Base-by-base conservation (phyloP, 139 green algal genomes). In the Chlamydomonas urium region DNA sequence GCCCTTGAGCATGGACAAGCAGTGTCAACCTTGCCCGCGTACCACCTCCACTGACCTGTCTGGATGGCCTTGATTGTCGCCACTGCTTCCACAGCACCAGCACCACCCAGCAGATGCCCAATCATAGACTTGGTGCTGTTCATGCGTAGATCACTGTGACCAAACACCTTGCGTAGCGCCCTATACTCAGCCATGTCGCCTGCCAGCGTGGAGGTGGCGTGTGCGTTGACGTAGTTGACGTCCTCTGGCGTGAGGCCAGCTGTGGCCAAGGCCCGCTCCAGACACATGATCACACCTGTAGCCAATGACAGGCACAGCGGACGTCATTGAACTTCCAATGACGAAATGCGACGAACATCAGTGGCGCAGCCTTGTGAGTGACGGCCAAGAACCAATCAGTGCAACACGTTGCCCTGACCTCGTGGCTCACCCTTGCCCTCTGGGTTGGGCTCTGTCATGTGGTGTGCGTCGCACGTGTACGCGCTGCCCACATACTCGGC, bases 71-170 rank as follows among this genome's bases (percentile, higher is more conserved):
- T 90, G 75, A 97, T 88, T 35, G 24, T 33, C 21, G 71, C 32
- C 4, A 67, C 34, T 34, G 88, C 93, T 83, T 99, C 95, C 74
- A 99, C 77, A 28, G 94, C 95, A 1, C 87, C 96, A 4, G 95
- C 95, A 19, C 94, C 94, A 8, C 95, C 96, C 53, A 99, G 86
- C 81, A 90, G 93, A 83, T 99, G 96, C 4, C 96, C 96, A 53
- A 98, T 98, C 89, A 99, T 93, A 47, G 87, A 96, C 89, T 99
- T 99, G 78, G 95, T 99, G 75, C 81, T 92, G 78, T 99, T 98
- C 76, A 99, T 94, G 10, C 60, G 60, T 42, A 67, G 33, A 21
- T 45, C 60, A 34, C 88, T 81, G 66, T 92, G 79, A 1, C 73
- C 53, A 69, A 99, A 96, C 26, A 95, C 90, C 53, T 85, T 83